A percentile compares a stretch with the other conserved stretches of the same genome.
Evolutionary conservation across 2,329 filamentous ascomycete genomes (phyloP).

Genomic region (Paecilomyces sp.): DNA sequence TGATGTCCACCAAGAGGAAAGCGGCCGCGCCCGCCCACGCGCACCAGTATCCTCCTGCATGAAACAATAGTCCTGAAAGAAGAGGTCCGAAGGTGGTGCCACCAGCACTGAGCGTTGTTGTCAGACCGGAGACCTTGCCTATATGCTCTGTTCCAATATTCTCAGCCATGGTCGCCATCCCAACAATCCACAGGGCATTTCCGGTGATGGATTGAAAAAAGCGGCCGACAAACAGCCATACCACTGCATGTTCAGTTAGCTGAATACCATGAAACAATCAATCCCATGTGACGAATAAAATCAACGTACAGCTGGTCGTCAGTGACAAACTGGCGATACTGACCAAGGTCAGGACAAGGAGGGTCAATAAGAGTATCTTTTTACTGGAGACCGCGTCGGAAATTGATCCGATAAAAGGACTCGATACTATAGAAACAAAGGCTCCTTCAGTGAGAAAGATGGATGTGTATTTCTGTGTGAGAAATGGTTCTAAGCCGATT

Average conservation of each 20-base stretch:
- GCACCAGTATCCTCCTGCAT: background rate
- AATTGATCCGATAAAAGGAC: slow-evolving; percentile 10
- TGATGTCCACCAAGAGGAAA: background rate
- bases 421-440: slow-evolving; percentile 11
- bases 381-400: slow-evolving; percentile 9
- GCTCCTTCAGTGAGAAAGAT: slow-evolving; percentile 10
- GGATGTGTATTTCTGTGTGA: background rate
- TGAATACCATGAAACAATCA: no score
- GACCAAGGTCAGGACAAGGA: background rate
- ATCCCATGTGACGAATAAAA: no score
- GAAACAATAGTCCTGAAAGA: background rate
- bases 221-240: background rate
- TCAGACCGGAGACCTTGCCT: background rate
- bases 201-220: background rate
- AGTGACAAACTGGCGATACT: background rate
- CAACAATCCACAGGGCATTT: background rate
- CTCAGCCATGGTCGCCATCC: background rate
- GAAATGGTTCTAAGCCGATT: background rate
- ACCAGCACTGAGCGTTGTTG: background rate
- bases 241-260: background rate
- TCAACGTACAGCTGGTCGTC: background rate
- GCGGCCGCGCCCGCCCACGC: background rate
- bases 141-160: background rate
- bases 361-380: slow-evolving; percentile 1
- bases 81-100: background rate